Evolutionary conservation across 805 yeast genomes (phyloP).

Genomic region (Candida dendrica): DNA sequence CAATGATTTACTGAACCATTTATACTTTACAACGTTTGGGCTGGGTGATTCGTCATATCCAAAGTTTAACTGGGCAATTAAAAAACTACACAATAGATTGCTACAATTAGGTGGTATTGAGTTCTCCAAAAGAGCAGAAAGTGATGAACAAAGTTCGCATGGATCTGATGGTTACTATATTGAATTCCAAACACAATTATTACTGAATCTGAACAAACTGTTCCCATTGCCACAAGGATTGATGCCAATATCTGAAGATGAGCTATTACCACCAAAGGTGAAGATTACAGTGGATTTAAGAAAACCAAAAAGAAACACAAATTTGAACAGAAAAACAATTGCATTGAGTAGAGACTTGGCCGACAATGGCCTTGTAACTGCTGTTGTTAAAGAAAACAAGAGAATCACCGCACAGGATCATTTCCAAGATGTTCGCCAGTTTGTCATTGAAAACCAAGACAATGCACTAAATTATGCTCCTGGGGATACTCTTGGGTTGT

Average conservation of each 20-base stretch:
- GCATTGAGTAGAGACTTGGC: conserved; percentile 24
- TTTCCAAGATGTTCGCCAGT: conserved; percentile 82
- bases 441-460: conserved; percentile 32
- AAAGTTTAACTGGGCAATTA: conserved; percentile 79
- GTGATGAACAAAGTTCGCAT: conserved; percentile 77
- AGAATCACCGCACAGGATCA: conserved; percentile 67
- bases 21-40: conserved; percentile 72
- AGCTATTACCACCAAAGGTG: conserved; percentile 32
- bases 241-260: conserved; percentile 25
- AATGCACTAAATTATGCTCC: conserved; percentile 40
- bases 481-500: conserved; percentile 77
- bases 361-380: conserved; percentile 23
- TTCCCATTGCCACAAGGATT: conserved; percentile 29
- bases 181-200: conserved; percentile 58
- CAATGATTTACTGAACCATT: conserved; percentile 49
- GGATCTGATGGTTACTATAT: conserved; percentile 71
- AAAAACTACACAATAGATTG: conserved; percentile 72
- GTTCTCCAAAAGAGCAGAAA: conserved; percentile 70
- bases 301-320: conserved; percentile 25
- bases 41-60: conserved; percentile 92
- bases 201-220: conserved; percentile 26
- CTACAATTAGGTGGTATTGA: conserved; percentile 77
- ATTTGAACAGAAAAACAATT: conserved; percentile 17
- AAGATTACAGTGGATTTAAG: conserved; percentile 20
- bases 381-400: conserved; percentile 40